These are phyloP conservation scores for Silene coronaria DNA, from an alignment of 179 eudicot genomes.

Conservation along the genomic window DNA sequence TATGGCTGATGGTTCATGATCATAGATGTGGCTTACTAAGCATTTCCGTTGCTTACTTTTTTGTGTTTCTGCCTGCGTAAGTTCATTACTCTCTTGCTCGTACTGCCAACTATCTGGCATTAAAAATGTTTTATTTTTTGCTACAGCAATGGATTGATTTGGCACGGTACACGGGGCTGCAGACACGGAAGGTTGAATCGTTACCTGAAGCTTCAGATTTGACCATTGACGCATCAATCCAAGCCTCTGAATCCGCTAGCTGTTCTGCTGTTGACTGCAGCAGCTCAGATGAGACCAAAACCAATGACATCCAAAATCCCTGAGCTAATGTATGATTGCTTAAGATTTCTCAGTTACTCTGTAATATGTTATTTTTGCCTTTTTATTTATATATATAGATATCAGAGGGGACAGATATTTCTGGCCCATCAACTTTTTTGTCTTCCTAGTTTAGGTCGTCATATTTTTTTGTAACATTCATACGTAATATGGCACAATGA, in stretches of 20 bases:
- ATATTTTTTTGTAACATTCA: constrained; percentile 11
- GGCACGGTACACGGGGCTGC: constrained; percentile 76
- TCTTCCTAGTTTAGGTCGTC: constrained; percentile 11
- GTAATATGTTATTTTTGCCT: constrained; percentile 10
- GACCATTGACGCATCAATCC: constrained; percentile 21
- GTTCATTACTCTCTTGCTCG: neutral
- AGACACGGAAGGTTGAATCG: constrained; percentile 48
- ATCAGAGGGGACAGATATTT: constrained; percentile 8
- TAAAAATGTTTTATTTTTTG: constrained; percentile 13
- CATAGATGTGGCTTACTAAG: neutral
- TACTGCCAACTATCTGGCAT: neutral
- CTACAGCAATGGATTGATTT: constrained; percentile 98
- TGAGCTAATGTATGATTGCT: constrained; percentile 31
- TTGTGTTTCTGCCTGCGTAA: neutral
- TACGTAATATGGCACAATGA: neutral
- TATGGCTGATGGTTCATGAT: neutral
- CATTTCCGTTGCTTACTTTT: neutral
- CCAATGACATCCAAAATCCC: constrained; percentile 53
- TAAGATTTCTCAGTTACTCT: neutral
- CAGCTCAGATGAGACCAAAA: constrained; percentile 46
- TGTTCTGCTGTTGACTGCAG: constrained; percentile 42
- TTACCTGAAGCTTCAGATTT: constrained; percentile 35
- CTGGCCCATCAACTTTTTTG: neutral
- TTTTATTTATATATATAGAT: constrained; percentile 4
- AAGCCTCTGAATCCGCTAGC: constrained; percentile 37